Base-by-base conservation (phyloP, 2,329 filamentous ascomycete genomes). In the Bipolaris sorokiniana region DNA sequence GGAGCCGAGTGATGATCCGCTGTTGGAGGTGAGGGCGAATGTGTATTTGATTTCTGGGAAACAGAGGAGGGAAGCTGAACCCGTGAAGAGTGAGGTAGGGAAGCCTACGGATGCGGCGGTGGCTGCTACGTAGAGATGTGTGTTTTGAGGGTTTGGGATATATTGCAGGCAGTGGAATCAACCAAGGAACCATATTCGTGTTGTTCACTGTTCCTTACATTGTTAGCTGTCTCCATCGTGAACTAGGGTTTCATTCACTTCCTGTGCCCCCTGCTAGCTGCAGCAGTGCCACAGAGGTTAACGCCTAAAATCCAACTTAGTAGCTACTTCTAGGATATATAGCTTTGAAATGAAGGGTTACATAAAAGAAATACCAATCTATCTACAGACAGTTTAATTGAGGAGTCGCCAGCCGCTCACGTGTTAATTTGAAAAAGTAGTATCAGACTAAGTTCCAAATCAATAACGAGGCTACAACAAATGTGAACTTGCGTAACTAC, bases 21-120 rank as follows among this genome's bases (percentile, higher is more conserved):
- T 87, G 59, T 64, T 87, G 58, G 83, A 86, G 41, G 76, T 85
- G 51, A 76, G 84, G 41, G 84, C 84, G 9, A 81, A 78, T 31
- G 66, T 86, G 33, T 87, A 87, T 74, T 67, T 87, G 61, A 76
- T 84, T 22, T 83, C 82, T 61, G 84, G 84, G 6, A 79, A 77
- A 60, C 77, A 84, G 69, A 78, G 84, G 52, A 79, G 84, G 58
- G 77, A 76, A 54, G 81, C 80, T 13, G 59, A 62, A 38, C 26
- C 23, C 7, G 46, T 54, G 31, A 34, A 22, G 22, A 51, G 36
- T 15, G 53, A 49, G 18, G 46, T 26, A 7, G 31, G 26, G 10
- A n/a, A 31, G 22, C 13, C 38, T 15, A 54, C 49, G 28, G 59
- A 47, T 22, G 40, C 49, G 18, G 58, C 44, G 18, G 54, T 61